phyloP scores from a whole-genome alignment of 192 early-diverging fungal genomes.

The Rhizophagus clarus region DNA sequence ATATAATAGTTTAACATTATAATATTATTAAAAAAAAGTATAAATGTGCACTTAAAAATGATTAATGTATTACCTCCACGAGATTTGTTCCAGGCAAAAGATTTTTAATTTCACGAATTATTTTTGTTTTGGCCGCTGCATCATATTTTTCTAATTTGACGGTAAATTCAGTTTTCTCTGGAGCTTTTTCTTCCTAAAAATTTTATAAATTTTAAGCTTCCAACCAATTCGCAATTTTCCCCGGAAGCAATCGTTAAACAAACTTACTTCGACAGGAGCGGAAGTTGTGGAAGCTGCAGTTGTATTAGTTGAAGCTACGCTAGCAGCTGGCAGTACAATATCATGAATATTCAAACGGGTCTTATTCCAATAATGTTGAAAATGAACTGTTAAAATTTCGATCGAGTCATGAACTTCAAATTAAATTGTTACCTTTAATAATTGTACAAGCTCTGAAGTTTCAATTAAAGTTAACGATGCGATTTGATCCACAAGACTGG shows the following conservation, averaged over 20 bases:
- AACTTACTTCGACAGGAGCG: slow-evolving; percentile 55
- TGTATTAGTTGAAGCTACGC: slow-evolving; percentile 60
- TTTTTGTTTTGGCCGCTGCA: slow-evolving; percentile 92
- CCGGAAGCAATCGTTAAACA: not conserved
- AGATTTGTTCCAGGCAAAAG: slow-evolving; percentile 91
- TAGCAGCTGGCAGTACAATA: slow-evolving; percentile 80
- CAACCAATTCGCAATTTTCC: too few relatives aligned
- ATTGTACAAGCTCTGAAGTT: slow-evolving; percentile 86
- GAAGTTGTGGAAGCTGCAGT: slow-evolving; percentile 69
- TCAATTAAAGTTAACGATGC: slow-evolving; percentile 89
- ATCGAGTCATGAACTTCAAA: too few relatives aligned
- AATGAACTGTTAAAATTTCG: not conserved
- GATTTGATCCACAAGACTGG: slow-evolving; percentile 88
- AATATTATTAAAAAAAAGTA: not conserved
- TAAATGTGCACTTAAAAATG: not conserved
- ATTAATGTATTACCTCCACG: slow-evolving; percentile 70
- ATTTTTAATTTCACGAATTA: slow-evolving; percentile 97
- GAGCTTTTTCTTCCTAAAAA: slow-evolving; percentile 77
- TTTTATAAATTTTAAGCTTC: not conserved
- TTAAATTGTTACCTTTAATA: slow-evolving; percentile 73
- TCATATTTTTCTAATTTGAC: slow-evolving; percentile 97
- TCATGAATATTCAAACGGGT: slow-evolving; percentile 90
- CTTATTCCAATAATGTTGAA: slow-evolving; percentile 43
- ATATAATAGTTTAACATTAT: slow-evolving; percentile 19
- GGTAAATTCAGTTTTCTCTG: slow-evolving; percentile 92